These are phyloP conservation scores for Meredithiella fracta DNA, from an alignment of 2,329 filamentous ascomycete species.

Conservation along the genomic window DNA sequence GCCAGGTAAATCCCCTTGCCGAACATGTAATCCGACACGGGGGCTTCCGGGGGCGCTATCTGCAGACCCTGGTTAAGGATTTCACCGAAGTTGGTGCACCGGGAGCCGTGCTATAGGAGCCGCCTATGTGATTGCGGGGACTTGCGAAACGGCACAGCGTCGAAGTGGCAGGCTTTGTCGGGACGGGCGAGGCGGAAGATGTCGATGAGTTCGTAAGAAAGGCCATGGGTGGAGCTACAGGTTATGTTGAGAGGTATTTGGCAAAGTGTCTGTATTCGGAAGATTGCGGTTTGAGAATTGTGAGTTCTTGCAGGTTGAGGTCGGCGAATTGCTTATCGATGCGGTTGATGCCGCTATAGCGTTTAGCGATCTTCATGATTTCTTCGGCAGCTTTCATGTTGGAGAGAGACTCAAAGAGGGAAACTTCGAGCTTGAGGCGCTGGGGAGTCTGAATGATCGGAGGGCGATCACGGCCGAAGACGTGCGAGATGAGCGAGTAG, in stretches of 20 bases:
- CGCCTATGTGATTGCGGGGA: constrained; percentile 46
- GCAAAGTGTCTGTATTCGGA: constrained; percentile 49
- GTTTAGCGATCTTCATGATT: constrained; percentile 48
- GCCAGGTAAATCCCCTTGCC: constrained; percentile 81
- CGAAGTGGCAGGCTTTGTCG: constrained; percentile 55
- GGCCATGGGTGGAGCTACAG: constrained; percentile 47
- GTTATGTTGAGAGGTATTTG: constrained; percentile 52
- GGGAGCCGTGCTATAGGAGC: constrained; percentile 76
- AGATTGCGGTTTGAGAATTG: constrained; percentile 40
- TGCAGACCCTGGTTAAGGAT: constrained; percentile 76
- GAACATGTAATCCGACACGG: constrained; percentile 70
- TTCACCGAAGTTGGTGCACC: constrained; percentile 69
- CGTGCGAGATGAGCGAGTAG: constrained; percentile 69
- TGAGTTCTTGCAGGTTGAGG: constrained; percentile 62
- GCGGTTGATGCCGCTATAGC: constrained; percentile 31
- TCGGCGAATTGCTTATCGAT: constrained; percentile 59
- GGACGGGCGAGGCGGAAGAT: constrained; percentile 71
- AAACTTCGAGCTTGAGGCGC: constrained; percentile 58
- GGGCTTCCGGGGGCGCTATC: constrained; percentile 77
- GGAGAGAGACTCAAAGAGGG: constrained; percentile 61
- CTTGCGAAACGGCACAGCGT: constrained; percentile 26
- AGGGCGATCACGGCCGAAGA: constrained; percentile 57
- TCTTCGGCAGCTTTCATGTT: constrained; percentile 72
- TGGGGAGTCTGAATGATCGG: constrained; percentile 43
- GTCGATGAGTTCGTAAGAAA: constrained; percentile 45